Evolutionary conservation across 2,329 filamentous ascomycete species (phyloP), one percentile per base, ranked within the genome.

Genomic region (Ceratocystis variospora): DNA sequence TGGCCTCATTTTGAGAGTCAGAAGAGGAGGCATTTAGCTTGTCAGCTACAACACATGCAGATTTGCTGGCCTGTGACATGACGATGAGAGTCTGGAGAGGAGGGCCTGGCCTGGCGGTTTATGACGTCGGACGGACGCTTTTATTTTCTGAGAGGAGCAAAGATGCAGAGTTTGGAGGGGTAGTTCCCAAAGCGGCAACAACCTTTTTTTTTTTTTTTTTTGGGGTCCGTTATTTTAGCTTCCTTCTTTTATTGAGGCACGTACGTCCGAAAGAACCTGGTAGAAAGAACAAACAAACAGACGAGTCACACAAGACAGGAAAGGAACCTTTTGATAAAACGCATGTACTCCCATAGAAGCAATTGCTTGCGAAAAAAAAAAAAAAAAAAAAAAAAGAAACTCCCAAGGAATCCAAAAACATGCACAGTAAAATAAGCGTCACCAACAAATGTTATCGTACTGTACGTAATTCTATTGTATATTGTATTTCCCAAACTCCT

Each of bases 1-100:
- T 76, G 0, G 78, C 81, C 37, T 8, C 8, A 22, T 57, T 37
- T 33, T 22, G 68, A 66, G 22, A 70, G 67, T 15, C 10, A 5
- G 63, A 25, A 25, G 64, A 31, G 44, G 28, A 31, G 28, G 57
- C 48, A 28, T 62, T 65, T 22, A 66, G 46, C 45, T 45, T 57
- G 25, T 64, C 25, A 17, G 62, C 66, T 31, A 63, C 44, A 17
- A 53, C 44, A 28, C 62, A 33, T 19, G 55, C 25, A 28, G 65
- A 53, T 41, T 65, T 37, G 6, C 33, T 62, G 15, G 57, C 17
- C 12, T 68, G n/a, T 41, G 33, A 10, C 62, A 64, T 64, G 17
- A 5, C 22, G 7, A 22, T 25, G 19, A 7, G 1, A 15, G 28
- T 41, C 28, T 25, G 22, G 37, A 31, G 57, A 25, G 5, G 17